Evolutionary conservation across 1,139 yeast genomes (phyloP), one percentile per base, ranked within the genome.

Genomic region (Taphrina confusa): DNA sequence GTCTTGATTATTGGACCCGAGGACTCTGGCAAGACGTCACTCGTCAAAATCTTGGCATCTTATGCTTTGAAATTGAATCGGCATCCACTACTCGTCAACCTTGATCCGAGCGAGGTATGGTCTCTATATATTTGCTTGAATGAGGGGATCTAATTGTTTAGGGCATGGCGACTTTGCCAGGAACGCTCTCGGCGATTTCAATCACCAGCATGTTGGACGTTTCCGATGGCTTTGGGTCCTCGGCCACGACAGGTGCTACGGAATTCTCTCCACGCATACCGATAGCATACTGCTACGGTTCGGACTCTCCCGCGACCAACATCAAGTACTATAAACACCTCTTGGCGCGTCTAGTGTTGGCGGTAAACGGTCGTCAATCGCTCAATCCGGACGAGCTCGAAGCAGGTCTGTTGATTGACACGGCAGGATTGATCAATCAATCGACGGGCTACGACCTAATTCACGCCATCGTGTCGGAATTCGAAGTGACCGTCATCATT

Each of bases 211-310:
- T 84, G 47, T 76, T 90, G 46, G 96, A 92, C 69, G 81, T 88
- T 30, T 95, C 89, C 68, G 79, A 85, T 51, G 74, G 77, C 1
- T 86, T 92, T 82, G 97, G 97, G 6, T 84, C 85, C 56, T 80
- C 92, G 6, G 81, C 87, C 54, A 86, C 95, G 0, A 86, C 91
- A n/a, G 97, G 97, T 23, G 87, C 94, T 0, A 80, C 87, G 62
- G 95, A 88, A 71, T 42, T 64, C 22, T 64, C 67, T 4, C 89
- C 92, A 14, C 88, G 89, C 70, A 95, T 88, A 70, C 97, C 97
- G 0, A 72, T 87, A 28, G 94, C 87, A 8, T 85, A 87, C 68
- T 84, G 80, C 68, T 89, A 78, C 72, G 98, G 98, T 0, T 78
- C 85, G 60, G 87, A 83, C 52, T 74, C 76, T 40, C 77, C 82